Conservation (phyloP, 176 grass and related monocot species). For the Triticum dicoccoides region DNA sequence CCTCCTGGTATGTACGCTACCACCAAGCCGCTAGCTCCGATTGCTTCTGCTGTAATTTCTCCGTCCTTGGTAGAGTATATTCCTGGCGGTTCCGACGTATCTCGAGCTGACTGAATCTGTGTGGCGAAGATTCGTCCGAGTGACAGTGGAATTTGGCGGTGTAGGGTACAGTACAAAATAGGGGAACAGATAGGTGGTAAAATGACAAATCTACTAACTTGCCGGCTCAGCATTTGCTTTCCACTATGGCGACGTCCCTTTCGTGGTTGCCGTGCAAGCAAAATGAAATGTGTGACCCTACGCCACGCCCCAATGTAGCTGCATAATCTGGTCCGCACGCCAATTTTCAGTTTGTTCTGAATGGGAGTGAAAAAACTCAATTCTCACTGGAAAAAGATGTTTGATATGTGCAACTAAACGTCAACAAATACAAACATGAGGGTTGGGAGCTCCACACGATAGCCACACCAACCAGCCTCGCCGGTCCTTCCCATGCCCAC, state of each 20-base stretch:
- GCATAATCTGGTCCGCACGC: too few relatives aligned
- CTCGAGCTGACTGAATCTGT: not conserved
- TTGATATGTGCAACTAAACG: too few relatives aligned
- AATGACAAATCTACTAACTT: not conserved
- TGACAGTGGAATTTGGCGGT: not conserved
- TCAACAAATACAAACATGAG: too few relatives aligned
- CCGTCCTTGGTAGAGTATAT: not conserved
- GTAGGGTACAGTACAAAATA: not conserved
- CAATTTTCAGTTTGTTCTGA: too few relatives aligned
- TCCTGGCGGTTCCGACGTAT: not conserved
- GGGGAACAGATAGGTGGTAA: not conserved
- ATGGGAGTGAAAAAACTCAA: too few relatives aligned
- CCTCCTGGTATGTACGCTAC: conserved; percentile 62
- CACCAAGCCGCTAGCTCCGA: not conserved
- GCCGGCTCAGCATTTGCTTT: not conserved
- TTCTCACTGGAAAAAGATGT: too few relatives aligned
- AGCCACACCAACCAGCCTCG: too few relatives aligned
- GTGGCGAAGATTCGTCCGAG: not conserved
- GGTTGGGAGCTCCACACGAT: too few relatives aligned
- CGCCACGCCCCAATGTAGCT: not conserved
- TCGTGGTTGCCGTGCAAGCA: not conserved
- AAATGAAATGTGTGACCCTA: not conserved
- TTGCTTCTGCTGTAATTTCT: not conserved
- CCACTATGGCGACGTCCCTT: not conserved
- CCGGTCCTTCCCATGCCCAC: too few relatives aligned